Evolutionary conservation across 495 filamentous ascomycete species (phyloP), one percentile per base, ranked within the genome.

Genomic region (Aspergillus homomorphus): DNA sequence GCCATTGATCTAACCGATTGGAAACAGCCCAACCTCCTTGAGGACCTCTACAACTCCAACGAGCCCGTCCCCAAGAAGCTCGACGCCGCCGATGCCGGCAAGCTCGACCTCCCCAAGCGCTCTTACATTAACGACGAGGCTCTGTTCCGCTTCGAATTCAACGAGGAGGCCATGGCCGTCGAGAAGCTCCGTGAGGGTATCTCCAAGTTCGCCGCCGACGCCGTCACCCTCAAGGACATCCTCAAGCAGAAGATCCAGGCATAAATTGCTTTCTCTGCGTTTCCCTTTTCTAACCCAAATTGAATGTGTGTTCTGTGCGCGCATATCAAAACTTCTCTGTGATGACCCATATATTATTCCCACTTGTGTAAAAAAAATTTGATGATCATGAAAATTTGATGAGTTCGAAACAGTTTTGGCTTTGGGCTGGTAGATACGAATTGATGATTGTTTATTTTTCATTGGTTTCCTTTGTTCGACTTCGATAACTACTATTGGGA

Each of bases 121-220:
- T 79, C 77, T 51, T 99, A 98, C 85, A 85, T 99, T 73, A 81
- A 89, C 70, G 80, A 94, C 72, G 95, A 99, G 82, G 62, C 92
- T 50, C 67, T 77, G 30, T 99, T 96, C 91, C 92, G 94, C 72
- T 99, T 96, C 83, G 89, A 92, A 77, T 95, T 99, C 86, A 99
- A 99, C 82, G 94, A 98, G 82, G 90, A 99, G 72, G 84, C 90
- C 60, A 99, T 99, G 94, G 94, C 90, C 54, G 91, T 95, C 60
- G 92, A 97, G 86, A 99, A 99, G 87, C 85, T 99, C 61, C 86
- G 91, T 46, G 92, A 98, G 79, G 94, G 94, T 80, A 99, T 99
- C 82, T 93, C 89, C 79, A 96, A 95, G 77, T 99, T 99, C 73
- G 92, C 95, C 30, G 95, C 93, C 58, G 94, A 98, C 73, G 93